Percentiles rank a stretch among this genome's conserved stretches.
phyloP scores from a whole-genome alignment of 2,329 filamentous ascomycete genomes.

The Neurospora sp. region DNA sequence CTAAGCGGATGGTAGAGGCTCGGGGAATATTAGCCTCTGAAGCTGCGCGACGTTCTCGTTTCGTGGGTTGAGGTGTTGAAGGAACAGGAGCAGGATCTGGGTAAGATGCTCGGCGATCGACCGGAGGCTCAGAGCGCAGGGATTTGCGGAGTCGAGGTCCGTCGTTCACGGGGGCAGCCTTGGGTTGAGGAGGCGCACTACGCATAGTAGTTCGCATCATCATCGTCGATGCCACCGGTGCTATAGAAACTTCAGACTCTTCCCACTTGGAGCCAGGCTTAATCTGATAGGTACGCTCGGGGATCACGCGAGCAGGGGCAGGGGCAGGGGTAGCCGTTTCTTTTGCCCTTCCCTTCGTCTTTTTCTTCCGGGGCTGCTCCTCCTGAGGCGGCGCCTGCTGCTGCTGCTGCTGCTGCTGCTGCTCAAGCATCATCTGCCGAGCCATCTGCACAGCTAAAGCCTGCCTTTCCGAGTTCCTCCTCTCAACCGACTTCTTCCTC shows the following conservation, averaged over 20 bases:
- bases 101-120: conserved; percentile 2
- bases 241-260: conserved; percentile 5
- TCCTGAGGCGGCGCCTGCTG: background rate
- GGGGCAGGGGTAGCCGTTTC: background rate
- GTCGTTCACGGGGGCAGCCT: conserved; percentile 1
- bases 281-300: conserved; percentile 22
- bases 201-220: conserved; percentile 17
- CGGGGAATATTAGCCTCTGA: background rate
- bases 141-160: conserved; percentile 25
- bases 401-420: conserved; percentile 24
- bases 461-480: conserved; percentile 29
- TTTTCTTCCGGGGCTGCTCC: background rate
- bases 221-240: conserved; percentile 1
- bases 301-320: background rate
- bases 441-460: conserved; percentile 35
- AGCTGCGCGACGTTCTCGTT: conserved; percentile 2
- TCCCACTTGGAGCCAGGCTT: conserved; percentile 20
- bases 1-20: background rate
- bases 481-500: conserved; percentile 33
- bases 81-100: background rate
- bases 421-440: conserved; percentile 51
- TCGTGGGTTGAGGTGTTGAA: background rate
- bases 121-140: conserved; percentile 14
- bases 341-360: background rate
- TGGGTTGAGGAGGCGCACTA: conserved; percentile 9